These are phyloP conservation scores for Thermothielavioides terrestris DNA, from an alignment of 495 filamentous ascomycete species.

Conservation along the genomic window DNA sequence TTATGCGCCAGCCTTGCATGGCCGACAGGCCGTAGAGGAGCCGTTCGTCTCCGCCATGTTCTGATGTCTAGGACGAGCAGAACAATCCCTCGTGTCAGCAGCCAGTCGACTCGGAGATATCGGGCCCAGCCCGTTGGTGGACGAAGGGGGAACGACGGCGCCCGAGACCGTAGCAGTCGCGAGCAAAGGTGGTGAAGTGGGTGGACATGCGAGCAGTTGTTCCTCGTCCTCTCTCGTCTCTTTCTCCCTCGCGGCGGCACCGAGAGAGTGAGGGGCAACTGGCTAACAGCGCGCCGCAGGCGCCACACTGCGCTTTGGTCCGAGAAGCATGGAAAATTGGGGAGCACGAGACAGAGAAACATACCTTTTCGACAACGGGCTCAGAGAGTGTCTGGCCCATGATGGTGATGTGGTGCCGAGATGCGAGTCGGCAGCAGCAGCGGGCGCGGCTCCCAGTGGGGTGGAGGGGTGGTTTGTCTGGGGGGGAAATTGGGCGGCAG, in stretches of 20 bases:
- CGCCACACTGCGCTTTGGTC: background rate
- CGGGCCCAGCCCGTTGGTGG: too few relatives aligned
- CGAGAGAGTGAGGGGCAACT: background rate
- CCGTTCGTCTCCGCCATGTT: constrained; percentile 84
- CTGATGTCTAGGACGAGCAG: constrained; percentile 71
- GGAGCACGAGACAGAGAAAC: constrained; percentile 24
- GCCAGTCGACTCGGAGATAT: background rate
- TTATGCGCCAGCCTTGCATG: constrained; percentile 99
- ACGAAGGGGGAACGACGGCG: too few relatives aligned
- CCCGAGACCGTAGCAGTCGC: too few relatives aligned
- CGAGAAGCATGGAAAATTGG: too few relatives aligned
- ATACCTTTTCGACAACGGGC: constrained; percentile 96
- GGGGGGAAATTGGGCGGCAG: constrained; percentile 14
- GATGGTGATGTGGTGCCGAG: constrained; percentile 22
- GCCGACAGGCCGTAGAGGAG: constrained; percentile 88
- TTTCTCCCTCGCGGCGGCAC: background rate
- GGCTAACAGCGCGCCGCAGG: background rate
- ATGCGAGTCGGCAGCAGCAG: constrained; percentile 17
- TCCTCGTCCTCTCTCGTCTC: too few relatives aligned
- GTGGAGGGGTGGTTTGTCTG: constrained; percentile 13
- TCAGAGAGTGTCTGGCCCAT: constrained; percentile 99
- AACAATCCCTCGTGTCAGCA: constrained; percentile 15
- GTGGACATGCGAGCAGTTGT: constrained; percentile 1
- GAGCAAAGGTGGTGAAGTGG: background rate
- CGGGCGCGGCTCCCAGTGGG: constrained; percentile 22